Base-by-base conservation (phyloP, 768 basidiomycete species). In the Tricholomella constricta region DNA sequence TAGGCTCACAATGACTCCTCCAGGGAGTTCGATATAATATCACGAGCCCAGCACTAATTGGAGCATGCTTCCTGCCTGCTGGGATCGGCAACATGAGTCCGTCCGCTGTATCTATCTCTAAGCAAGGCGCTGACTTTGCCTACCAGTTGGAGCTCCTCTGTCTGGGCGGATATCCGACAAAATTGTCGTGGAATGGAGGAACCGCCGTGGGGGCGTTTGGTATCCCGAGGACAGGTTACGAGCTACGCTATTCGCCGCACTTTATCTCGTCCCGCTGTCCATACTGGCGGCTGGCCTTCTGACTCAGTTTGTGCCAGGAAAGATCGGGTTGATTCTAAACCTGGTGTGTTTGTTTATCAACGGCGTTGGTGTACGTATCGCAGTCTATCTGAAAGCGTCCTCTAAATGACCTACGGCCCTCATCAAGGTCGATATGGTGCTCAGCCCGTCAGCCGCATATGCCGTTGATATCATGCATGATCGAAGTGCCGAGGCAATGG, bases 151-250 rank as follows among this genome's bases (percentile, higher is more conserved):
- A 1, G 81, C 85, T 2, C 79, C 81, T 3, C 56, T 85, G 6
- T 77, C 82, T 0, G 87, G 88, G 1, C 72, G 72, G 14, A 54
- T 86, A 0, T 88, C 88, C 0, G 88, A 89, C 63, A 54, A 58
- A 23, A 67, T 77, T 0, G 71, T 90, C 20, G 68, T 77, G 15
- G 63, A 61, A 35, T 84, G 80, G 69, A 77, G 77, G 14, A 67
- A 72, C 41, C 63, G 69, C 5, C 78, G 85, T 20, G 75, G 74
- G 0, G 85, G 85, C 1, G 59, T 71, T 2, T 87, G 83, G 84
- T 78, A 81, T 37, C 86, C 86, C 0, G 86, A 90, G 64, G 88
- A 87, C 57, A 80, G 87, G 5, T 73, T 89, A 22, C 76, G 82
- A 1, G 84, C 76, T 2, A 70, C 78, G 2, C 62, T 82, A 29